Conservation (phyloP, 2,329 filamentous ascomycete genomes). For the Diaporthe batatas region DNA sequence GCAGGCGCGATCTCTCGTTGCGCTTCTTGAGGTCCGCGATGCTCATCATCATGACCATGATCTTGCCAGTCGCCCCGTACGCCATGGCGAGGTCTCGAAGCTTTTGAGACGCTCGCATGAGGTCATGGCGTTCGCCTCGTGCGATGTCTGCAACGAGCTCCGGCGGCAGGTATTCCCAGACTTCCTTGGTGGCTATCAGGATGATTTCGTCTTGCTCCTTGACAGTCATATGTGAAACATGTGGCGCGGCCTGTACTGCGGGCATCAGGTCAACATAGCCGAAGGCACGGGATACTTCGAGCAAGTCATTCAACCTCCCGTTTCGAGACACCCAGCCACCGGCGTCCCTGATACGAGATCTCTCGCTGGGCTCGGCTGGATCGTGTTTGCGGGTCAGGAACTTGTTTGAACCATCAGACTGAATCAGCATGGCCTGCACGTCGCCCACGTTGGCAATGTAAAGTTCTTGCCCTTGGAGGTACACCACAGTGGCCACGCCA, state of each 20-base stretch:
- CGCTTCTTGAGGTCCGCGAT: conserved; percentile 91
- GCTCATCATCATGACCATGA: conserved; percentile 99
- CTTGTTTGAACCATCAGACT: conserved; percentile 85
- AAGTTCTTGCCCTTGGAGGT: conserved; percentile 89
- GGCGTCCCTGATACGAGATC: conserved; percentile 90
- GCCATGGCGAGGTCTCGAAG: conserved; percentile 94
- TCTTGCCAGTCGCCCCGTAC: conserved; percentile 92
- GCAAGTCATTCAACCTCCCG: conserved; percentile 90
- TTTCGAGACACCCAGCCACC: conserved; percentile 96
- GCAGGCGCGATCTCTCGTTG: conserved; percentile 77
- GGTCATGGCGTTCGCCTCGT: conserved; percentile 84
- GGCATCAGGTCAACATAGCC: conserved; percentile 95
- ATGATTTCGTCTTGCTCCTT: conserved; percentile 94
- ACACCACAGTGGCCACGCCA: conserved; percentile 91
- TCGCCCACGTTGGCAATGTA: conserved; percentile 97
- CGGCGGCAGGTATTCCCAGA: conserved; percentile 94
- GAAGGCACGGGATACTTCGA: conserved; percentile 94
- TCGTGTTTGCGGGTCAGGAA: conserved; percentile 93
- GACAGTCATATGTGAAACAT: conserved; percentile 82
- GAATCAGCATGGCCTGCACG: conserved; percentile 94
- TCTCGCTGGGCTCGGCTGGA: conserved; percentile 86
- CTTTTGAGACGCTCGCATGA: conserved; percentile 96
- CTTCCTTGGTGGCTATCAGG: conserved; percentile 87
- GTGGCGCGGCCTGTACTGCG: conserved; percentile 89
- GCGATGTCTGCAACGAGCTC: conserved; percentile 94